A percentile compares a stretch with the other conserved stretches of the same genome.
Evolutionary conservation across 345 rosid species (phyloP).

Genomic region (Turnera subulata): DNA sequence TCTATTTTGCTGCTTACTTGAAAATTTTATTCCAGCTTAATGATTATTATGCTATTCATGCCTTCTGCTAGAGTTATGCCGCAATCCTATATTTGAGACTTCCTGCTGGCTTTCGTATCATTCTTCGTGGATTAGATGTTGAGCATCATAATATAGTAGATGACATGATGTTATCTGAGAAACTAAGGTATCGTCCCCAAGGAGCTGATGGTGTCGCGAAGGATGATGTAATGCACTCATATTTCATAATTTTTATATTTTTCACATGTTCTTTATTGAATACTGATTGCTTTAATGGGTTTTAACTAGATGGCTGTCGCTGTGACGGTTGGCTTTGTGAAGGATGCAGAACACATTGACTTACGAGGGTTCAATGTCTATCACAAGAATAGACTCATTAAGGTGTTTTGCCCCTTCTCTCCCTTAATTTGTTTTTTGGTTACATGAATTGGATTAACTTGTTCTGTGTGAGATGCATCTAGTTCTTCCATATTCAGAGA

Average conservation of each 20-base stretch:
- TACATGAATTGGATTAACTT: neutral
- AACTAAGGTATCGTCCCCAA: slow-evolving; percentile 77
- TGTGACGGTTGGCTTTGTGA: slow-evolving; percentile 86
- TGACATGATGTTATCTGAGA: slow-evolving; percentile 89
- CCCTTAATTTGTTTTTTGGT: neutral
- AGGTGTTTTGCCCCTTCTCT: slow-evolving; percentile 52
- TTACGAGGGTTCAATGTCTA: slow-evolving; percentile 93
- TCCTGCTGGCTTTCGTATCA: slow-evolving; percentile 75
- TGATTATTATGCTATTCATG: slow-evolving; percentile 10
- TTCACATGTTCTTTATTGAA: slow-evolving; percentile 3
- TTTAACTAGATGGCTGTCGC: slow-evolving; percentile 63
- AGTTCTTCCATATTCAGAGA: too few species aligned
- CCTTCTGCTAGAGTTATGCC: slow-evolving; percentile 66
- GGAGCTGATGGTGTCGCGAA: slow-evolving; percentile 46
- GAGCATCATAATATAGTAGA: slow-evolving; percentile 95
- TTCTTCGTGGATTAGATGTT: slow-evolving; percentile 85
- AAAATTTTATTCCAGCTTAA: neutral
- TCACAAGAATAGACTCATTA: slow-evolving; percentile 91
- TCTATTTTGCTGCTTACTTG: neutral
- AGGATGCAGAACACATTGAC: slow-evolving; percentile 86
- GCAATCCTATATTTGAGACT: slow-evolving; percentile 91
- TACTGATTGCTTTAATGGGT: slow-evolving; percentile 20
- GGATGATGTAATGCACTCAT: slow-evolving; percentile 46
- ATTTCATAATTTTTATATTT: neutral
- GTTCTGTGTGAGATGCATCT: neutral